Evolutionary conservation across 2,329 filamentous ascomycete species (phyloP).

Genomic region (Chaetomiaceae sp.): DNA sequence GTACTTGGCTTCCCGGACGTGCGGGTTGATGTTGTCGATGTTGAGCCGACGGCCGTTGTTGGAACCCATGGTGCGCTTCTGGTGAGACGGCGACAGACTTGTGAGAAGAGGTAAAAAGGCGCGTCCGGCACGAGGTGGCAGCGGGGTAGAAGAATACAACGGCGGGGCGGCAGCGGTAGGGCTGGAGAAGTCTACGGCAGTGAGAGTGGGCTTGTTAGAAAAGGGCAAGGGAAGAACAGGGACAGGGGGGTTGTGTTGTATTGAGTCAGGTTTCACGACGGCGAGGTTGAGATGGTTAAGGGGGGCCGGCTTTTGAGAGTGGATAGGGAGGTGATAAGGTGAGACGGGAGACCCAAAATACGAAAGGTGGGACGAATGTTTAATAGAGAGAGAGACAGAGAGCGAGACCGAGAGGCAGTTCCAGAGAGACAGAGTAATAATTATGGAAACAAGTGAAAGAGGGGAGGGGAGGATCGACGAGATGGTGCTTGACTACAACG

Average conservation of each 20-base stretch:
- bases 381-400: too few relatives aligned
- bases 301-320: too few relatives aligned
- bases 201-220: conserved; percentile 18
- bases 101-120: conserved; percentile 3
- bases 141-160: conserved; percentile 17
- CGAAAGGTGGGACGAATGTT: background rate
- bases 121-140: conserved; percentile 8
- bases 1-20: conserved; percentile 85
- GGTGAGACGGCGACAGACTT: background rate
- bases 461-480: background rate
- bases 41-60: conserved; percentile 50
- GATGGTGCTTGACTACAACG: background rate
- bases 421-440: background rate
- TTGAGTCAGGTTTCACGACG: conserved; percentile 2
- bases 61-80: conserved; percentile 32
- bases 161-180: conserved; percentile 18
- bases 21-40: conserved; percentile 85
- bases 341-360: too few relatives aligned
- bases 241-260: background rate
- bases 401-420: too few relatives aligned
- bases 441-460: background rate
- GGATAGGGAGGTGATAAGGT: too few relatives aligned
- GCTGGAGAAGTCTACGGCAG: conserved; percentile 18
- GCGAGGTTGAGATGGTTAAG: background rate
- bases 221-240: conserved; percentile 8